Evolutionary conservation across 2,329 filamentous ascomycete species (phyloP).

Genomic region (Colletotrichum sojae): DNA sequence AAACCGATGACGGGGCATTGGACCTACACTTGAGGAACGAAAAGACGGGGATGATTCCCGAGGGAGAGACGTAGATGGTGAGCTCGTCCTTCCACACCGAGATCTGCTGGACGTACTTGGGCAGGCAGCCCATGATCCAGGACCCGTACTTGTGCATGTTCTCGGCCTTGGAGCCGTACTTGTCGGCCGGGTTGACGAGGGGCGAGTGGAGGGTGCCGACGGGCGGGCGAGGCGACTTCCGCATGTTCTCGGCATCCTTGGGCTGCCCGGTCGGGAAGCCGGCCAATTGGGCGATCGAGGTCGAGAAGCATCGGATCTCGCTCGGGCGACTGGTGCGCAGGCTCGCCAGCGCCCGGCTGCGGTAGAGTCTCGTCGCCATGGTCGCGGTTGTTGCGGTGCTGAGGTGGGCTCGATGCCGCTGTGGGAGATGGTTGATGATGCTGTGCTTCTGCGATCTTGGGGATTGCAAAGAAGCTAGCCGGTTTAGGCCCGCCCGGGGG

Average conservation of each 20-base stretch:
- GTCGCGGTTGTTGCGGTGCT: conserved; percentile 47
- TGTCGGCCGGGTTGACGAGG: conserved; percentile 92
- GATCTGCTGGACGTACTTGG: conserved; percentile 99
- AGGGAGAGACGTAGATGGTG: conserved; percentile 90
- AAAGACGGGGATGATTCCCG: conserved; percentile 92
- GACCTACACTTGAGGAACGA: conserved; percentile 85
- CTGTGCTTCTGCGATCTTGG: conserved; percentile 35
- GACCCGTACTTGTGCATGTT: conserved; percentile 94
- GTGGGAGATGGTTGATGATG: conserved; percentile 41
- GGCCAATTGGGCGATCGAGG: conserved; percentile 43
- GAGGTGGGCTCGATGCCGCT: conserved; percentile 40
- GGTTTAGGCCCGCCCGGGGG: conserved; percentile 17
- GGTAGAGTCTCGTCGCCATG: conserved; percentile 74
- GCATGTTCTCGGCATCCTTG: conserved; percentile 76
- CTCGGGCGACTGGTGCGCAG: conserved; percentile 40
- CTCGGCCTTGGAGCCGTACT: conserved; percentile 89
- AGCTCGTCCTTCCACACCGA: conserved; percentile 99
- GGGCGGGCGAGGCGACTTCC: conserved; percentile 72
- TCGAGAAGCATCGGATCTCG: conserved; percentile 43
- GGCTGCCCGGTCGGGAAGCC: conserved; percentile 50
- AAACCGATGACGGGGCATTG: conserved; percentile 1
- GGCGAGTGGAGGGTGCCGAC: conserved; percentile 77
- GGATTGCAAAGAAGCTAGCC: conserved; percentile 39
- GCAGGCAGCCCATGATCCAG: conserved; percentile 96
- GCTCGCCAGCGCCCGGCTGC: conserved; percentile 66